Evolutionary conservation across 2,329 filamentous ascomycete genomes (phyloP).

Genomic region (Cercospora zeina): DNA sequence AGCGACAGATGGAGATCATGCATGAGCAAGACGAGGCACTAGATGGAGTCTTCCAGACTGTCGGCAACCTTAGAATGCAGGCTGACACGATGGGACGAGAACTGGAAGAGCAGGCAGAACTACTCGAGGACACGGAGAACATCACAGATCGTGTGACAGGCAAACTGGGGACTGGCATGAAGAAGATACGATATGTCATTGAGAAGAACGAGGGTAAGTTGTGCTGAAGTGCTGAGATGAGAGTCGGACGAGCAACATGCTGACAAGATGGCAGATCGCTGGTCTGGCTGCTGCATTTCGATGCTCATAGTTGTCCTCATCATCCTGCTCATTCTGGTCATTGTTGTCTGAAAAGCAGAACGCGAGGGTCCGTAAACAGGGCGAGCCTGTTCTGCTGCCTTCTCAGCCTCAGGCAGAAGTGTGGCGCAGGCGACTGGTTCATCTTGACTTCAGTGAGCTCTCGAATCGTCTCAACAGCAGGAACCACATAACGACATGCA

Average conservation of each 20-base stretch:
- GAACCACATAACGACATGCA: conserved; percentile 32
- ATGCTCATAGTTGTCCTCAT: conserved; percentile 86
- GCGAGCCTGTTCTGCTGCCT: not conserved
- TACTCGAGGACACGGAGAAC: conserved; percentile 81
- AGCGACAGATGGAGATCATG: conserved; percentile 89
- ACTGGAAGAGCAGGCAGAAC: conserved; percentile 87
- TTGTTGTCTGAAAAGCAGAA: conserved; percentile 55
- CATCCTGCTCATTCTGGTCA: conserved; percentile 76
- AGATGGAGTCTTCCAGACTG: conserved; percentile 88
- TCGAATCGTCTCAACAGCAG: conserved; percentile 9
- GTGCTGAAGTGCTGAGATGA: not conserved
- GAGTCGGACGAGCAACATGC: conserved; percentile 15
- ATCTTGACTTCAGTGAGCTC: conserved; percentile 14
- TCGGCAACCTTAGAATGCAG: conserved; percentile 85
- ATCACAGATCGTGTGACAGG: conserved; percentile 85
- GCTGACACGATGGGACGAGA: conserved; percentile 95
- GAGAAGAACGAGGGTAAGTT: conserved; percentile 82
- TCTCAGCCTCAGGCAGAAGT: conserved; percentile 17
- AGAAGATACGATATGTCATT: conserved; percentile 81
- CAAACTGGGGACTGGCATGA: conserved; percentile 80
- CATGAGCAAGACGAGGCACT: conserved; percentile 90
- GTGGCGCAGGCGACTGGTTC: conserved; percentile 21
- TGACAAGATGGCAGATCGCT: conserved; percentile 53
- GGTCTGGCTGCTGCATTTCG: conserved; percentile 87
- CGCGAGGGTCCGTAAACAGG: not conserved